Conservation (phyloP, 306 rosid genomes). For the Hippophae tibetana region DNA sequence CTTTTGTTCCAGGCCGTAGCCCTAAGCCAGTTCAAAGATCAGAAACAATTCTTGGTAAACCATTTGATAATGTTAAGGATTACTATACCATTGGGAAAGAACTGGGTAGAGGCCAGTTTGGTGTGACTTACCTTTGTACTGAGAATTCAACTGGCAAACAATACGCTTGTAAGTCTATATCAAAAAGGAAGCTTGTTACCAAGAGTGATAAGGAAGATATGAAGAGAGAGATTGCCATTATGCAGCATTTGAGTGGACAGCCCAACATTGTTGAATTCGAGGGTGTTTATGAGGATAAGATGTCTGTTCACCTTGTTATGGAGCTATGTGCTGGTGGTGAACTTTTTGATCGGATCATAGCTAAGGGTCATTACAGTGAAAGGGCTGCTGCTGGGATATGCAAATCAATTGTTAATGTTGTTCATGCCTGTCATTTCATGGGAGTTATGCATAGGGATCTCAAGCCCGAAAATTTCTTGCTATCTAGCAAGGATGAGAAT, state of each 20-base stretch:
- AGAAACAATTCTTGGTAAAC: slow-evolving; percentile 55
- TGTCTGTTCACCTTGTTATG: slow-evolving; percentile 72
- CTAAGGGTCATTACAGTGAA: slow-evolving; percentile 73
- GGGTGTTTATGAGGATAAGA: slow-evolving; percentile 75
- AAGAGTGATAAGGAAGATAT: slow-evolving; percentile 66
- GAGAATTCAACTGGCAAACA: slow-evolving; percentile 20
- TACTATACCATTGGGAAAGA: slow-evolving; percentile 57
- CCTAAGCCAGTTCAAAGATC: slow-evolving; percentile 28
- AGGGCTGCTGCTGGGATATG: slow-evolving; percentile 77
- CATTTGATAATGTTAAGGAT: slow-evolving; percentile 60
- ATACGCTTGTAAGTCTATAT: slow-evolving; percentile 81
- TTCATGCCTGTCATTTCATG: slow-evolving; percentile 77
- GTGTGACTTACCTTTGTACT: slow-evolving; percentile 47
- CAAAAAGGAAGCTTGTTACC: slow-evolving; percentile 67
- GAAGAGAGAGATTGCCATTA: slow-evolving; percentile 74
- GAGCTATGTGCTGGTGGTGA: slow-evolving; percentile 93
- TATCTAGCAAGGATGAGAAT: slow-evolving; percentile 59
- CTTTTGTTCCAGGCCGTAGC: slow-evolving; percentile 24
- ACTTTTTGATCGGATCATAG: slow-evolving; percentile 78
- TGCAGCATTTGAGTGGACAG: slow-evolving; percentile 93
- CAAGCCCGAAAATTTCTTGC: slow-evolving; percentile 89
- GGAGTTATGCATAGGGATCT: slow-evolving; percentile 94
- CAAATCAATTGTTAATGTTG: slow-evolving; percentile 74
- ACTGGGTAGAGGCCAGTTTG: slow-evolving; percentile 89
- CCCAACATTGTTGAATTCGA: slow-evolving; percentile 83